phyloP scores from a whole-genome alignment of 257 asterid genomes.

The Cinchona pubescens region DNA sequence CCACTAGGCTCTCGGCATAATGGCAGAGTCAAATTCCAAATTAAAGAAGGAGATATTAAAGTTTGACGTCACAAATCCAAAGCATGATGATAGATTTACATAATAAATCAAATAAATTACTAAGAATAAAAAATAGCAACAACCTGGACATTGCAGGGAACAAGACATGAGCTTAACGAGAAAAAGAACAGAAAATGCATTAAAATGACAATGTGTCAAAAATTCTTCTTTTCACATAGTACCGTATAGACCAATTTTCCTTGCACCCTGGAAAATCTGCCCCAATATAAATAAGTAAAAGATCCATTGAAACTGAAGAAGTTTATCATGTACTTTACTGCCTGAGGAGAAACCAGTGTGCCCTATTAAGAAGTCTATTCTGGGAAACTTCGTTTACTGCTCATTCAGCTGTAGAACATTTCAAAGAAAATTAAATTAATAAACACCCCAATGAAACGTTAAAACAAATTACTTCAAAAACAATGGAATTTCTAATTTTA shows the following conservation, averaged over 20 bases:
- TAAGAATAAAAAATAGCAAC: not conserved
- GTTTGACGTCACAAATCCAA: too few relatives aligned
- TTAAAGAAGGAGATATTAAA: too few relatives aligned
- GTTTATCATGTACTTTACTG: too few relatives aligned
- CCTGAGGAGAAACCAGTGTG: constrained; percentile 97
- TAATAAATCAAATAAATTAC: not conserved
- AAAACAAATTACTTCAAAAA: not conserved
- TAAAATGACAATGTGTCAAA: too few relatives aligned
- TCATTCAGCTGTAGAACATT: too few relatives aligned
- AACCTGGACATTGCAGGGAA: constrained; percentile 3
- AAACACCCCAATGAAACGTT: not conserved
- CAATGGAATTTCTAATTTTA: not conserved
- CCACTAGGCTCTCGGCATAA: not conserved
- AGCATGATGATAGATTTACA: too few relatives aligned
- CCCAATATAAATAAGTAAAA: not conserved
- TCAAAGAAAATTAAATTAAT: not conserved
- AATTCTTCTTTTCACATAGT: not conserved
- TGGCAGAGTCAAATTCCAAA: not conserved
- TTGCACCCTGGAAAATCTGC: not conserved
- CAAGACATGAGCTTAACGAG: not conserved
- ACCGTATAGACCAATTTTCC: not conserved
- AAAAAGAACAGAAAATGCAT: not conserved
- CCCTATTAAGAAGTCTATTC: constrained; percentile 72
- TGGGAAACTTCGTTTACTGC: constrained; percentile 34
- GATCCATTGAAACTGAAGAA: too few relatives aligned